Evolutionary conservation across 2,329 filamentous ascomycete species (phyloP).

Genomic region (Claviceps sp.): DNA sequence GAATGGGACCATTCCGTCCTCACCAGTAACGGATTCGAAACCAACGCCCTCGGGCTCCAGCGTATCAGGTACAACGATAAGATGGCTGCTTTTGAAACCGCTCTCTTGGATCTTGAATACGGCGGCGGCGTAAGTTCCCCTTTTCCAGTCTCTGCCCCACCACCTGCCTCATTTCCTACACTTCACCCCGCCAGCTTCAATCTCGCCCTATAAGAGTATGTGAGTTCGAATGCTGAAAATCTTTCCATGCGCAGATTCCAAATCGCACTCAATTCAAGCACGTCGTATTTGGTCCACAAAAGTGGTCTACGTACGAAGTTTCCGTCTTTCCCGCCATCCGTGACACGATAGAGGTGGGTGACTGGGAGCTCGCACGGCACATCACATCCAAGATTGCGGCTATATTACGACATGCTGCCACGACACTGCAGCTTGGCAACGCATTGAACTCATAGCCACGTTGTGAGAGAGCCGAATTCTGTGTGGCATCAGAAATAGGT

Average conservation of each 20-base stretch:
- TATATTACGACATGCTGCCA: conserved; percentile 49
- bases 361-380: conserved; percentile 55
- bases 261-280: conserved; percentile 91
- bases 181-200: neutral
- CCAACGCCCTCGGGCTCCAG: conserved; percentile 48
- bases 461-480: neutral
- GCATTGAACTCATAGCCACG: neutral
- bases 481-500: neutral
- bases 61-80: conserved; percentile 67
- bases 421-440: conserved; percentile 16
- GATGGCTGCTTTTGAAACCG: conserved; percentile 70
- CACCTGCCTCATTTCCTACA: too few relatives aligned
- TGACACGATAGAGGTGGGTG: conserved; percentile 58
- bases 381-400: conserved; percentile 59
- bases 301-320: conserved; percentile 43
- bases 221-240: neutral
- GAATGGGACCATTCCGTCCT: conserved; percentile 64
- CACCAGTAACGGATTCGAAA: conserved; percentile 63
- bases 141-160: neutral
- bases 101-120: conserved; percentile 62
- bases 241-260: conserved; percentile 43
- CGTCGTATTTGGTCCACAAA: conserved; percentile 72
- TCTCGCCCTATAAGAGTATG: conserved; percentile 5
- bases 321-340: conserved; percentile 56
- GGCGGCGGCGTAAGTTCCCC: conserved; percentile 58